Evolutionary conservation across 1,284 basidiomycete genomes (phyloP).

Genomic region (Caloboletus firmus): DNA sequence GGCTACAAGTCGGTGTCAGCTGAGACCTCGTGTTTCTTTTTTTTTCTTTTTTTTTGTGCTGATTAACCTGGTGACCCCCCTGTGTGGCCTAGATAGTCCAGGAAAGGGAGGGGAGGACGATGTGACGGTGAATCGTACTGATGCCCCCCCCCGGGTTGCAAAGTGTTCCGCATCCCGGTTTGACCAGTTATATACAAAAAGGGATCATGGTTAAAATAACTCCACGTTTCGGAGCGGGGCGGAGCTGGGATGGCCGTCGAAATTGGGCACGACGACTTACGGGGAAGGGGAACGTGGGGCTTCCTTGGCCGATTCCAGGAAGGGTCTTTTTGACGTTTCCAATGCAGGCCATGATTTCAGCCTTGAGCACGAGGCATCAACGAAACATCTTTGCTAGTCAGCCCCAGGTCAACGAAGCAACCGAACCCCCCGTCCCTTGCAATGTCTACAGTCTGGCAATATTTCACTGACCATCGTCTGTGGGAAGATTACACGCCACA

Average conservation of each 20-base stretch:
- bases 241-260: background rate
- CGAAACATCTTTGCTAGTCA: slow-evolving; percentile 52
- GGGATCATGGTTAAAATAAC: background rate
- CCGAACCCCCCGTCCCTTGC: slow-evolving; percentile 41
- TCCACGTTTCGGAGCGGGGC: slow-evolving; percentile 33
- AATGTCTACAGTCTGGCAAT: background rate
- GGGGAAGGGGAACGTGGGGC: slow-evolving; percentile 6
- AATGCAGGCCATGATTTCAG: slow-evolving; percentile 49
- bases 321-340: slow-evolving; percentile 27
- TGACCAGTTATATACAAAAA: background rate
- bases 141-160: background rate
- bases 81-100: background rate
- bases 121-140: background rate
- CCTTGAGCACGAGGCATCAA: slow-evolving; percentile 52
- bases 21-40: slow-evolving; percentile 12
- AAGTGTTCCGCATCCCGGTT: background rate
- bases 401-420: slow-evolving; percentile 42
- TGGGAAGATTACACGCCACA: too few relatives aligned
- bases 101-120: background rate
- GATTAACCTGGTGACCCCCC: slow-evolving; percentile 2
- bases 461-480: too few relatives aligned
- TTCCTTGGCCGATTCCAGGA: slow-evolving; percentile 4
- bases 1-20: background rate
- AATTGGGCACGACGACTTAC: slow-evolving; percentile 2
- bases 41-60: background rate